A percentile compares a stretch with the other conserved stretches of the same genome.
phyloP scores from a whole-genome alignment of 2,329 filamentous ascomycete genomes.

The Biscogniauxia sp. region DNA sequence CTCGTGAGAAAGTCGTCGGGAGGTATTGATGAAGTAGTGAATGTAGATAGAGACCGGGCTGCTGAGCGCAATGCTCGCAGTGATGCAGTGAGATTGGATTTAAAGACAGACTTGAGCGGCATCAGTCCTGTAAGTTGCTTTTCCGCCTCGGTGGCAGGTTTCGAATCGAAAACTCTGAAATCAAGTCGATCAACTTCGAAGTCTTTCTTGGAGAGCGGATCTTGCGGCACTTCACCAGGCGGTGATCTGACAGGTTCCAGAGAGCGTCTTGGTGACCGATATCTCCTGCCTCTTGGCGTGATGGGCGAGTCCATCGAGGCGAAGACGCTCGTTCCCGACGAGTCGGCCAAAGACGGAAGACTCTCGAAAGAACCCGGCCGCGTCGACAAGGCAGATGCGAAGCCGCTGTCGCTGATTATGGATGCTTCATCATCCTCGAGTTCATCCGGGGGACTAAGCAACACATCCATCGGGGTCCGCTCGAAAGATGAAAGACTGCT shows the following conservation, averaged over 20 bases:
- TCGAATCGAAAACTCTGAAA: conserved; percentile 45
- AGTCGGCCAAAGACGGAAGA: conserved; percentile 58
- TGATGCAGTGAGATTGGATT: conserved; percentile 67
- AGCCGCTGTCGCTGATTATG: conserved; percentile 48
- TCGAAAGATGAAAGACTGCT: conserved; percentile 42
- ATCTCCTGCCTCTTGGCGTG: conserved; percentile 43
- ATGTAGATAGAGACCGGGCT: conserved; percentile 60
- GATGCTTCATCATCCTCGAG: conserved; percentile 47
- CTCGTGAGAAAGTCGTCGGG: conserved; percentile 66
- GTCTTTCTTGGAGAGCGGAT: conserved; percentile 43
- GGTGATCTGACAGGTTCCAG: conserved; percentile 57
- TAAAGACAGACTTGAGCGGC: conserved; percentile 59
- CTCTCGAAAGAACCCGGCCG: conserved; percentile 60
- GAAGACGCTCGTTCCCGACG: conserved; percentile 47
- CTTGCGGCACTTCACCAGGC: conserved; percentile 44
- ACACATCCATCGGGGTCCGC: conserved; percentile 55
- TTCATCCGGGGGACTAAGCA: conserved; percentile 61
- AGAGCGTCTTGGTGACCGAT: conserved; percentile 45
- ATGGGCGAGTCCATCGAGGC: conserved; percentile 50
- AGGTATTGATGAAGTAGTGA: conserved; percentile 62
- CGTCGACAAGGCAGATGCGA: conserved; percentile 51
- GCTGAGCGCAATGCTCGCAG: conserved; percentile 62
- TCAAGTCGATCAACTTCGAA: conserved; percentile 45
- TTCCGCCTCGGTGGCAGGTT: conserved; percentile 26
- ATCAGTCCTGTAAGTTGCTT: conserved; percentile 34